phyloP scores from a whole-genome alignment of 2,329 filamentous ascomycete species.

The Fusarium secorum region DNA sequence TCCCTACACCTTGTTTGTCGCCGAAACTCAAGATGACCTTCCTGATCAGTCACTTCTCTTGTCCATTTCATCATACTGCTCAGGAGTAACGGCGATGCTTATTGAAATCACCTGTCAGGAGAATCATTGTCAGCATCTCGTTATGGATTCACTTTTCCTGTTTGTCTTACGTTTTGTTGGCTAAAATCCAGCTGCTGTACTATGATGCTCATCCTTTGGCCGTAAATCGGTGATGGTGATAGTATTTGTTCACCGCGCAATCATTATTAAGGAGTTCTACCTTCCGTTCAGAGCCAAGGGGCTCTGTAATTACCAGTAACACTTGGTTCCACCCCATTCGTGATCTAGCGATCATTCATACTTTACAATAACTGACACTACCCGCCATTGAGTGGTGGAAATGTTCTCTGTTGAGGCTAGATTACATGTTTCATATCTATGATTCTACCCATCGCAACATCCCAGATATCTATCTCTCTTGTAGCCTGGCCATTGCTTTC shows the following conservation, averaged over 20 bases:
- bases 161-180: background rate
- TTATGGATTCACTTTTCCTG: background rate
- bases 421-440: accelerated
- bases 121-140: background rate
- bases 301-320: background rate
- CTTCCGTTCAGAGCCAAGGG: background rate
- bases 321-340: accelerated
- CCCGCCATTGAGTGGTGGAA: background rate
- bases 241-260: background rate
- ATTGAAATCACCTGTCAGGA: background rate
- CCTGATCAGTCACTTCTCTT: background rate
- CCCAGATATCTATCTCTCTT: background rate
- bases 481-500: background rate
- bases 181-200: background rate
- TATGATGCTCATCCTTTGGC: background rate
- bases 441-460: accelerated
- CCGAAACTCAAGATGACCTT: background rate
- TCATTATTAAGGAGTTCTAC: background rate
- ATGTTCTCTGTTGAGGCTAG: no score
- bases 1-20: background rate
- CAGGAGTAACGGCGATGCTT: accelerated
- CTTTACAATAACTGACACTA: background rate
- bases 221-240: background rate
- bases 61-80: background rate
- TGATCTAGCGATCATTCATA: background rate